These are phyloP conservation scores for Willaertia magna DNA, from an alignment of 208 protist genomes.

Conservation along the genomic window DNA sequence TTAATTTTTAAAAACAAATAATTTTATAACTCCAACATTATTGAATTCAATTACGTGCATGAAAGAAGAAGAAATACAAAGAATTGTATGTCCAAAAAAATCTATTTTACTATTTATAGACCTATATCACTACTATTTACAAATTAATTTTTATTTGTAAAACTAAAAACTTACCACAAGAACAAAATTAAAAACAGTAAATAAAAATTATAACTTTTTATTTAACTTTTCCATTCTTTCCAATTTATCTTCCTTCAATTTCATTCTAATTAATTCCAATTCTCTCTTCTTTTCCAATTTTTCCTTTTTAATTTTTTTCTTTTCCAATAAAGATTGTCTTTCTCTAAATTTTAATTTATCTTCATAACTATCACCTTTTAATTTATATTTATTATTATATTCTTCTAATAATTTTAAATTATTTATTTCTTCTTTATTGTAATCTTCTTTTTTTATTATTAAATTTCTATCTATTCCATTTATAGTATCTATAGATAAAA, in stretches of 20 bases:
- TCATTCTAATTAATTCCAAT: background rate
- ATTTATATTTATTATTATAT: background rate
- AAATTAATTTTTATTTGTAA: no score
- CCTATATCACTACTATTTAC: no score
- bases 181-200: background rate
- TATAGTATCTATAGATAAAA: background rate
- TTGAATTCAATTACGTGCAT: no score
- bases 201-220: background rate
- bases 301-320: slow-evolving; percentile 8
- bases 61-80: no score
- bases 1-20: no score
- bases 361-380: background rate
- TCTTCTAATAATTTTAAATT: slow-evolving; percentile 10
- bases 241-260: slow-evolving; percentile 20
- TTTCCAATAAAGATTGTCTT: slow-evolving; percentile 13
- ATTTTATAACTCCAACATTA: no score
- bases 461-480: slow-evolving; percentile 11
- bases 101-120: no score
- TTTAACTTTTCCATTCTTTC: slow-evolving; percentile 22
- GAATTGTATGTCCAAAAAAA: no score
- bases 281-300: slow-evolving; percentile 26
- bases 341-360: background rate
- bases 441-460: slow-evolving; percentile 38
- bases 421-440: slow-evolving; percentile 43
- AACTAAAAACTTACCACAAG: no score